Evolutionary conservation across 2,329 filamentous ascomycete species (phyloP).

Genomic region (Pyrenochaeta sp.): DNA sequence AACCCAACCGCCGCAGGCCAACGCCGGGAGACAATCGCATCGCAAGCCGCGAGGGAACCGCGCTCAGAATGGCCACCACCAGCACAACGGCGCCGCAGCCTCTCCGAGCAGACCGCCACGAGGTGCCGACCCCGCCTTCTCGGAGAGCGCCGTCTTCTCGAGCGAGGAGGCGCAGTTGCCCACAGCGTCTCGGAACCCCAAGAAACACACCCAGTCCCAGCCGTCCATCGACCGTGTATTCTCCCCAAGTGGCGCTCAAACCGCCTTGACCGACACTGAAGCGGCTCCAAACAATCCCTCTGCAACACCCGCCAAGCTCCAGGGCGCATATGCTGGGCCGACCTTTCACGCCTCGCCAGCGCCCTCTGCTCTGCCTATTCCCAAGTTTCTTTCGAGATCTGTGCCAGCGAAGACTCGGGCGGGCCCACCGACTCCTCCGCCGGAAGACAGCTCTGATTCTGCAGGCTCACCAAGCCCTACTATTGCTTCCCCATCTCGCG

Average conservation of each 20-base stretch:
- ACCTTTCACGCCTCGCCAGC: constrained; percentile 96
- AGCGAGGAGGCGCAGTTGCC: constrained; percentile 39
- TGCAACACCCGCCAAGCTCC: constrained; percentile 46
- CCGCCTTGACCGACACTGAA: constrained; percentile 42
- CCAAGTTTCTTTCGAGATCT: constrained; percentile 84
- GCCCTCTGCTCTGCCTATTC: constrained; percentile 86
- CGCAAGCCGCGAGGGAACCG: constrained; percentile 45
- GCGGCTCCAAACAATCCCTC: constrained; percentile 22
- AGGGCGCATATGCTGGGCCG: constrained; percentile 81
- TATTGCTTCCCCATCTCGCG: constrained; percentile 63
- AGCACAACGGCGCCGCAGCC: constrained; percentile 20
- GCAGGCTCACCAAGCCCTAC: constrained; percentile 46
- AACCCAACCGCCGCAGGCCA: constrained; percentile 33
- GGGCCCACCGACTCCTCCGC: constrained; percentile 59
- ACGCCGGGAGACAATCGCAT: constrained; percentile 36
- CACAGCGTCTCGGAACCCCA: constrained; percentile 32
- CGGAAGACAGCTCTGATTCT: constrained; percentile 56
- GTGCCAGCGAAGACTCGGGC: constrained; percentile 63
- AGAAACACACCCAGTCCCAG: constrained; percentile 44
- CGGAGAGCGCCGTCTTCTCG: constrained; percentile 38
- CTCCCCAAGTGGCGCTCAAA: constrained; percentile 22
- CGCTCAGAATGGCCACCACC: constrained; percentile 35
- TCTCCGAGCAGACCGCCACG: constrained; percentile 22
- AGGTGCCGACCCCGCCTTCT: constrained; percentile 20
- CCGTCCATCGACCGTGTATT: constrained; percentile 38